Conservation (phyloP, 2,329 filamentous ascomycete genomes). For the Aspergillus sp. region DNA sequence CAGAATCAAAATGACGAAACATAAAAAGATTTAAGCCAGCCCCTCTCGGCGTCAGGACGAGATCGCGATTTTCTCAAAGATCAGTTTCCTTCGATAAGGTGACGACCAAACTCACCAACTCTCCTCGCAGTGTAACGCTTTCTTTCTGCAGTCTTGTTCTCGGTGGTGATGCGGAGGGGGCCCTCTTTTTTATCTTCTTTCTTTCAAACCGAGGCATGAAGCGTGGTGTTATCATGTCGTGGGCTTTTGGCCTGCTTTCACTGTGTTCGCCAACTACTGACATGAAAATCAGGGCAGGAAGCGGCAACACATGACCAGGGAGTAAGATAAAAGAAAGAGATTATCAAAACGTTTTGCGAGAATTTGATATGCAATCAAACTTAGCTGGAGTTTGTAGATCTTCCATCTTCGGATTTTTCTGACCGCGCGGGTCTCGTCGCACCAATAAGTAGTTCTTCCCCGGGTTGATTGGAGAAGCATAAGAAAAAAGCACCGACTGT, state of each 20-base stretch:
- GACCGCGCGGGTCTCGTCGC: conserved; percentile 5
- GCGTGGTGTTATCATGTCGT: neutral
- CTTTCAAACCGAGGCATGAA: neutral
- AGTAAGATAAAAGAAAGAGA: conserved; percentile 19
- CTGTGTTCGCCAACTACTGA: conserved; percentile 32
- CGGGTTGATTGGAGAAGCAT: neutral
- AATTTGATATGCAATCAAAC: conserved; percentile 36
- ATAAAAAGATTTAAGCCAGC: neutral
- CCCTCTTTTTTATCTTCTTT: neutral
- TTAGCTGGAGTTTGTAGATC: conserved; percentile 35
- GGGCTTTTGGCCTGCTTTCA: conserved; percentile 1
- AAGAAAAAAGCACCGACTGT: neutral
- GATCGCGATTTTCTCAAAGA: conserved; percentile 1
- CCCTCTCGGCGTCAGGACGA: neutral
- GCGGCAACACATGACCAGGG: conserved; percentile 19
- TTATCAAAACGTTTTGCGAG: conserved; percentile 29
- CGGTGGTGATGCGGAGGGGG: neutral
- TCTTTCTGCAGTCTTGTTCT: conserved; percentile 1
- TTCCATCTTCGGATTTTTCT: conserved; percentile 8
- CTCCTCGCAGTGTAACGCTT: conserved; percentile 5
- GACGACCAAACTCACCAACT: conserved; percentile 28
- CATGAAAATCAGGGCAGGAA: conserved; percentile 32
- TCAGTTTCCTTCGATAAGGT: conserved; percentile 11
- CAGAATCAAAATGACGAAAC: neutral
- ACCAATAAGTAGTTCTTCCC: neutral